These are phyloP conservation scores for Microcyclosporella mali DNA, from an alignment of 2,329 filamentous ascomycete genomes.

Conservation along the genomic window DNA sequence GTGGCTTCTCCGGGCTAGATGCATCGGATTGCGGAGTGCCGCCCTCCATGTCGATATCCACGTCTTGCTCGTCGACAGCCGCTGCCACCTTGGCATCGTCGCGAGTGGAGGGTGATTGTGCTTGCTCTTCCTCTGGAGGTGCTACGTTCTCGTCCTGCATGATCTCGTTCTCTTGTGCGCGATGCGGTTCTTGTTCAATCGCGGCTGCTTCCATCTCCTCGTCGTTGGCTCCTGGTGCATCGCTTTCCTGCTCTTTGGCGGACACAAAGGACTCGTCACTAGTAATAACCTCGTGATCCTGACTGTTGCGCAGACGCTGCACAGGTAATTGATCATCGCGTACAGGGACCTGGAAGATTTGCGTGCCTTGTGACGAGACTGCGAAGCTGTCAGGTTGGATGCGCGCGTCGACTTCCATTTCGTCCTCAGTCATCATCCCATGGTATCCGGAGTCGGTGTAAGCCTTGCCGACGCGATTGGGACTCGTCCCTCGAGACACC, in stretches of 20 bases:
- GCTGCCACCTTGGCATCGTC: slow-evolving; percentile 24
- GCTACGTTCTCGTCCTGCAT: slow-evolving; percentile 18
- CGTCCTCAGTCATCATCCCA: slow-evolving; percentile 53
- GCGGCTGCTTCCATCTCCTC: slow-evolving; percentile 14
- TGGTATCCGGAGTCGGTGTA: slow-evolving; percentile 64
- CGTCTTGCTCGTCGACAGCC: slow-evolving; percentile 26
- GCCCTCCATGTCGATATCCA: slow-evolving; percentile 36
- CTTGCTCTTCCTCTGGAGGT: slow-evolving; percentile 13
- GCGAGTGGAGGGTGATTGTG: slow-evolving; percentile 8
- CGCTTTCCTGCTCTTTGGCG: slow-evolving; percentile 39
- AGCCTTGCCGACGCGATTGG: slow-evolving; percentile 29
- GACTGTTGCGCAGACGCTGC: slow-evolving; percentile 22
- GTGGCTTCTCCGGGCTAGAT: slow-evolving; percentile 68
- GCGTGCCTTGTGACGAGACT: slow-evolving; percentile 12
- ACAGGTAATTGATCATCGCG: slow-evolving; percentile 26
- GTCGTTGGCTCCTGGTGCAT: slow-evolving; percentile 5
- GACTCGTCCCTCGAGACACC: slow-evolving; percentile 29
- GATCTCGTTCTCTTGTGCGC: slow-evolving; percentile 23
- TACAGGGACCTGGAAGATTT: slow-evolving; percentile 16
- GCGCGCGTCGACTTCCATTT: slow-evolving; percentile 37
- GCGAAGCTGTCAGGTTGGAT: slow-evolving; percentile 16
- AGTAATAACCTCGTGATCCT: slow-evolving; percentile 22
- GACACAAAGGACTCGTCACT: slow-evolving; percentile 45
- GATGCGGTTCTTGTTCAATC: slow-evolving; percentile 12
- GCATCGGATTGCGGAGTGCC: slow-evolving; percentile 36